Base-by-base conservation (phyloP, 2,329 filamentous ascomycete genomes). In the Akanthomyces dipterigenus region DNA sequence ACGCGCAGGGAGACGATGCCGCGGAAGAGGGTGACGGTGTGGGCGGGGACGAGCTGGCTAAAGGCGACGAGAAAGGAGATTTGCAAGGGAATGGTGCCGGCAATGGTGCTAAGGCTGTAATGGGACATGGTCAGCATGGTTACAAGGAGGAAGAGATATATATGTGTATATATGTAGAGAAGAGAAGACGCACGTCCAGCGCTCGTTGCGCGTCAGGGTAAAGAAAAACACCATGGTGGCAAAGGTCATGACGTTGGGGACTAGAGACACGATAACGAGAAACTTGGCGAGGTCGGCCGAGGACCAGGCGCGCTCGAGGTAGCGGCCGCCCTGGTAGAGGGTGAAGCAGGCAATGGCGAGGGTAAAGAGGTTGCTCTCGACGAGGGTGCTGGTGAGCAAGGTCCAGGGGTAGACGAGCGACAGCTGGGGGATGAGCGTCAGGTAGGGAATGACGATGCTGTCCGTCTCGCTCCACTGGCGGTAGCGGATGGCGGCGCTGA, bases 11-110 rank as follows among this genome's bases (percentile, higher is more conserved):
- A 96, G 63, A 98, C 73, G 64, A 96, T 78, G 65, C 92, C 92
- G 65, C 89, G 89, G 78, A 96, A 93, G 62, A 99, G 85, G 5
- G 93, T 95, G 58, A 98, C 93, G 12, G 95, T 99, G 75, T 99
- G 95, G 64, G 96, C 93, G 24, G 95, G 95, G 40, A 98, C 89
- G 55, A 99, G 90, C 76, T 99, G 95, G 77, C 96, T 98, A 77
- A 98, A 96, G 60, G 93, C 91, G 69, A 98, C 91, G 64, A 99
- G 89, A 78, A 98, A 98, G 64, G 90, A 88, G 51, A 95, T 92
- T 75, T 97, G 93, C 62, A 97, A 81, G 18, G 93, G 87, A 65
- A 96, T 88, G 60, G 92, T 93, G 67, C 95, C 95, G 67, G 90
- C 90, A 70, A 98, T 90, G 65, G 90, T 88, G 50, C 89, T 92